A percentile compares a stretch with the other conserved stretches of the same genome.
Evolutionary conservation across 2,329 filamentous ascomycete genomes (phyloP).

Genomic region (Sarocladium strictum): DNA sequence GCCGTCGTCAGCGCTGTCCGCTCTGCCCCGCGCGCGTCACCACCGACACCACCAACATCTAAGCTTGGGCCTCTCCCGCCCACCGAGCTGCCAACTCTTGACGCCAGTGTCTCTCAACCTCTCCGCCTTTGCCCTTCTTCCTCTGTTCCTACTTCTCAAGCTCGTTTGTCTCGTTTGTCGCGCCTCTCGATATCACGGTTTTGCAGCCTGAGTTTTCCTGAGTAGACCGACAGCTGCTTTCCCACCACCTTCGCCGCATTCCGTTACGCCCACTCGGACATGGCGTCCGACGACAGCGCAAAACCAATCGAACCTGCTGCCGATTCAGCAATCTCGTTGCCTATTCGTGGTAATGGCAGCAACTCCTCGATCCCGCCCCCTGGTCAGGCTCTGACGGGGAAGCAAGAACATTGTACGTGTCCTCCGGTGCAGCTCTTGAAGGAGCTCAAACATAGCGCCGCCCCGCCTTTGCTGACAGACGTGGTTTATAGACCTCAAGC

Average conservation of each 20-base stretch:
- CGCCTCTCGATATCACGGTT: background rate
- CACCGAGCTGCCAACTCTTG: background rate
- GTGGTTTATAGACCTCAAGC: conserved; percentile 69
- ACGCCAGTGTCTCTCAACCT: background rate
- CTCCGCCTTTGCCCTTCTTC: background rate
- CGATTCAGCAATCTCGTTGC: conserved; percentile 1
- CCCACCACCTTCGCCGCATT: background rate
- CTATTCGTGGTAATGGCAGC: conserved; percentile 3
- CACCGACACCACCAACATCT: background rate
- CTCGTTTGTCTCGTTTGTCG: background rate
- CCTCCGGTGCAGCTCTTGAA: background rate
- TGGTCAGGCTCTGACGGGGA: conserved; percentile 67
- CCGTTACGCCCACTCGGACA: background rate
- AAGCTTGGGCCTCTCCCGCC: conserved; percentile 7
- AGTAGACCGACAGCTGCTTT: background rate
- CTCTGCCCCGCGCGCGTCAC: conserved; percentile 8
- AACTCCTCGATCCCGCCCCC: conserved; percentile 20
- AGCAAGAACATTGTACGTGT: conserved; percentile 89
- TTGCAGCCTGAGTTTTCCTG: background rate
- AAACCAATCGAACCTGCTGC: background rate
- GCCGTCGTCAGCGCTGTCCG: conserved; percentile 3
- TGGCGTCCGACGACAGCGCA: conserved; percentile 10
- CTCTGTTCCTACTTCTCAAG: background rate
- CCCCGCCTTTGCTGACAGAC: conserved; percentile 15
- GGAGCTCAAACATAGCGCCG: background rate